These are phyloP conservation scores for Trichoderma sp. DNA, from an alignment of 2,329 filamentous ascomycete genomes.

Conservation along the genomic window DNA sequence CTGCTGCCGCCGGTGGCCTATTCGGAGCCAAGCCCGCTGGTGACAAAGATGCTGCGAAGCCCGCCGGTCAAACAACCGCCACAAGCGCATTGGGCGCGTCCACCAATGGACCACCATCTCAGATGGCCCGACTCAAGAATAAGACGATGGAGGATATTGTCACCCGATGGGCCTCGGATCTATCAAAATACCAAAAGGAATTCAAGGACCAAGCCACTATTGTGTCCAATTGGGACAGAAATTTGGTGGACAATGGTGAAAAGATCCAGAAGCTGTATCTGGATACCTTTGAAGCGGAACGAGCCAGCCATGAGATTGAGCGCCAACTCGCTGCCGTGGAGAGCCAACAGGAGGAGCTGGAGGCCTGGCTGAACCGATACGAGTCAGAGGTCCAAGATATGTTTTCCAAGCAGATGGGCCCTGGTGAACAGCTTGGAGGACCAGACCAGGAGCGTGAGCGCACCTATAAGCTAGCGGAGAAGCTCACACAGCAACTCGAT, in stretches of 20 bases:
- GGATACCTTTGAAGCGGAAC: conserved; percentile 90
- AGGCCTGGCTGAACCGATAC: conserved; percentile 85
- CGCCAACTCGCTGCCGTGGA: conserved; percentile 88
- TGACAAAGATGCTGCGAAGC: conserved; percentile 40
- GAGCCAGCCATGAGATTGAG: conserved; percentile 91
- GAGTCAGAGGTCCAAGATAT: conserved; percentile 90
- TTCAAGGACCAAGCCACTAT: conserved; percentile 89
- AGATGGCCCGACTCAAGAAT: conserved; percentile 90
- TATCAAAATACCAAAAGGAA: conserved; percentile 95
- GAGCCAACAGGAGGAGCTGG: conserved; percentile 88
- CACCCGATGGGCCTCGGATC: conserved; percentile 91
- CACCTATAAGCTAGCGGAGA: conserved; percentile 95
- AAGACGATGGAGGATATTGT: conserved; percentile 99
- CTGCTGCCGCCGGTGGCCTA: conserved; percentile 39
- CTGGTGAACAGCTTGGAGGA: conserved; percentile 75
- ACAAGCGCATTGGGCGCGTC: conserved; percentile 65
- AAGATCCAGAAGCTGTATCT: conserved; percentile 94
- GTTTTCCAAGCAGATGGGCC: conserved; percentile 77
- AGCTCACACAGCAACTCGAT: conserved; percentile 84
- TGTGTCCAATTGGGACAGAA: conserved; percentile 87
- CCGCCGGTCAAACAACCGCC: conserved; percentile 38
- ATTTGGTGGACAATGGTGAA: conserved; percentile 89
- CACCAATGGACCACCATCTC: conserved; percentile 78
- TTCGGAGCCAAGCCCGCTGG: conserved; percentile 44
- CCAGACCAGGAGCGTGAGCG: conserved; percentile 94